Conservation (phyloP, 1,139 yeast species). For the Yamadazyma pseudoaaseri region DNA sequence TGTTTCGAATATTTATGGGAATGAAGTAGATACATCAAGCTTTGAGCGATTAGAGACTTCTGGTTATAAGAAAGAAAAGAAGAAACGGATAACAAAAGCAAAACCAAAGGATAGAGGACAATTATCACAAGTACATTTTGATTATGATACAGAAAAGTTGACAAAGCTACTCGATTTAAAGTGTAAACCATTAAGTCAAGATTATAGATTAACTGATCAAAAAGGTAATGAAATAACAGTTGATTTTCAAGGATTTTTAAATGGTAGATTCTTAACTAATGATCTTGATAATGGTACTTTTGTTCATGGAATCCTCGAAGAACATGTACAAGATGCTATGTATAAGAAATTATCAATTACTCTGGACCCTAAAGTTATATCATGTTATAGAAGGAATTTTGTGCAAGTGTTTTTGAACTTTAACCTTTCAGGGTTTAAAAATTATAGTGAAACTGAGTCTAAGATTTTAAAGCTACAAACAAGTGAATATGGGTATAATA, state of each 20-base stretch:
- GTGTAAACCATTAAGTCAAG: slow-evolving; percentile 17
- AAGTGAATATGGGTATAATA: slow-evolving; percentile 35
- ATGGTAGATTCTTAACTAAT: slow-evolving; percentile 44
- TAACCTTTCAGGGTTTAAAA: slow-evolving; percentile 30
- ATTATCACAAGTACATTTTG: slow-evolving; percentile 17
- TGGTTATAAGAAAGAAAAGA: slow-evolving; percentile 2
- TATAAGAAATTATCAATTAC: slow-evolving; percentile 11
- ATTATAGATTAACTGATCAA: slow-evolving; percentile 32
- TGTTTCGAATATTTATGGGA: neutral
- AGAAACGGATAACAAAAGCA: slow-evolving; percentile 5
- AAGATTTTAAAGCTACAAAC: slow-evolving; percentile 34
- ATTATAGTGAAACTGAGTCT: slow-evolving; percentile 16
- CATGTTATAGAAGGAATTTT: slow-evolving; percentile 48
- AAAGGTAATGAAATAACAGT: slow-evolving; percentile 25
- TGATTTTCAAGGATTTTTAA: slow-evolving; percentile 38
- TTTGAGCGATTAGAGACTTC: neutral
- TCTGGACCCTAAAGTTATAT: slow-evolving; percentile 37
- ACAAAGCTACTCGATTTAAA: slow-evolving; percentile 32
- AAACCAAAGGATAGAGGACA: slow-evolving; percentile 8
- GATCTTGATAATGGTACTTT: slow-evolving; percentile 42
- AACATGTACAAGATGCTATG: slow-evolving; percentile 2
- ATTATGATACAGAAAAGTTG: slow-evolving; percentile 28
- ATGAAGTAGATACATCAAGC: neutral
- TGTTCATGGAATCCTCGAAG: slow-evolving; percentile 15
- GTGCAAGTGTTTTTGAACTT: slow-evolving; percentile 39